phyloP scores from a whole-genome alignment of 2,329 filamentous ascomycete genomes.

The Fusarium chuoi region DNA sequence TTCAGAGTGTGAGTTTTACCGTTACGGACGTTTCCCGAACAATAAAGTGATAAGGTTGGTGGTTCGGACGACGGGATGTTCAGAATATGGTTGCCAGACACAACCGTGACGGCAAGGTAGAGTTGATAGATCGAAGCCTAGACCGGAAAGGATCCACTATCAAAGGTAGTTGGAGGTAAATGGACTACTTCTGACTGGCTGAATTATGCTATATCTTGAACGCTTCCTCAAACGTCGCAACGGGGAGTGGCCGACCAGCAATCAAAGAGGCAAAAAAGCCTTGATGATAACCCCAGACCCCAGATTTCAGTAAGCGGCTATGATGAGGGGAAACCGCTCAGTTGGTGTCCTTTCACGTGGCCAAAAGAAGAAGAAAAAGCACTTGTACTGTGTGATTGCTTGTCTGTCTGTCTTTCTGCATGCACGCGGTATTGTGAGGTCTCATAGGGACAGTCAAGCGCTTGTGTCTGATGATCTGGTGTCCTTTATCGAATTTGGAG shows the following conservation, averaged over 20 bases:
- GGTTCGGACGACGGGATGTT: constrained; percentile 46
- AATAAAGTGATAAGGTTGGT: constrained; percentile 17
- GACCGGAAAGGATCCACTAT: constrained; percentile 39
- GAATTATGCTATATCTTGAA: constrained; percentile 15
- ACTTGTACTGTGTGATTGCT: constrained; percentile 1
- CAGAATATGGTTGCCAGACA: constrained; percentile 26
- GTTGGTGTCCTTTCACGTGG: constrained; percentile 21
- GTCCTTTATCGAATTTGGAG: constrained; percentile 25
- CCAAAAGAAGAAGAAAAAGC: constrained; percentile 4
- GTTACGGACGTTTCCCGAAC: constrained; percentile 41
- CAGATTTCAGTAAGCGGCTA: constrained; percentile 10
- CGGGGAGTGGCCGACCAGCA: constrained; percentile 26
- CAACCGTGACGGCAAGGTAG: constrained; percentile 35
- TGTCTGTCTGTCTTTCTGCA: constrained; percentile 7
- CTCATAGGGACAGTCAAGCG: constrained; percentile 5
- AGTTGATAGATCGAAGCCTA: constrained; percentile 34
- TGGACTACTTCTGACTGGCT: constrained; percentile 36
- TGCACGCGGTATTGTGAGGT: not conserved
- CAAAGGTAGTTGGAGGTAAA: constrained; percentile 28
- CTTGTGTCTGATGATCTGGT: constrained; percentile 19
- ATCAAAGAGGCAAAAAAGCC: constrained; percentile 3
- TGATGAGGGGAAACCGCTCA: constrained; percentile 22
- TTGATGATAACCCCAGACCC: constrained; percentile 19
- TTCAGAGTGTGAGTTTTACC: constrained; percentile 19
- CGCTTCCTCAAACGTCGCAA: constrained; percentile 8